Conservation (phyloP, 1,139 yeast species). For the Debaryomycetaceae sp. region DNA sequence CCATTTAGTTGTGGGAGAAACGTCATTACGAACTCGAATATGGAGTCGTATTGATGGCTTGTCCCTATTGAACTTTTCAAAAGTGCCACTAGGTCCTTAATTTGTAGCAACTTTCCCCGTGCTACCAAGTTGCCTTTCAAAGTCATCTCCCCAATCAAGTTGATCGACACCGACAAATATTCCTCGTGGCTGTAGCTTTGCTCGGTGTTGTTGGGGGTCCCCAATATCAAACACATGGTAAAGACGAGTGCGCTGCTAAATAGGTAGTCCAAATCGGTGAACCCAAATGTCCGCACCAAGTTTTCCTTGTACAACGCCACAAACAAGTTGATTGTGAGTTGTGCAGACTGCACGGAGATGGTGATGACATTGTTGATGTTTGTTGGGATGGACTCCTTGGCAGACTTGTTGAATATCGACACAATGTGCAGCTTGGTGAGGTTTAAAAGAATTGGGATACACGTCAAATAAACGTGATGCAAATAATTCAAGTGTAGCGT, state of each 20-base stretch:
- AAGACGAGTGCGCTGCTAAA: conserved; percentile 20
- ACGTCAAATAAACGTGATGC: conserved; percentile 25
- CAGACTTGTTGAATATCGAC: conserved; percentile 1
- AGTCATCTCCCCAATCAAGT: conserved; percentile 20
- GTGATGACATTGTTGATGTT: conserved; percentile 19
- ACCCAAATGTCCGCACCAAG: conserved; percentile 21
- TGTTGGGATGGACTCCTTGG: conserved; percentile 15
- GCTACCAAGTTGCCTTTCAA: conserved; percentile 23
- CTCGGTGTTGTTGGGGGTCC: conserved; percentile 8
- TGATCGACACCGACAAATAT: conserved; percentile 17
- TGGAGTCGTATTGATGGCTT: background rate
- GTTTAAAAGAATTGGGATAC: conserved; percentile 24
- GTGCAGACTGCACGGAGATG: conserved; percentile 20
- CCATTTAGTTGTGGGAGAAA: too few species aligned
- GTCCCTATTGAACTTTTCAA: conserved; percentile 8
- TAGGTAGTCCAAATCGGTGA: conserved; percentile 25
- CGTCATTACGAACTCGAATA: background rate
- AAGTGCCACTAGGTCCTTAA: conserved; percentile 14
- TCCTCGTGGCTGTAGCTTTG: conserved; percentile 15
- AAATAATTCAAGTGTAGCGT: conserved; percentile 26
- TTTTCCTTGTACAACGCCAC: conserved; percentile 17
- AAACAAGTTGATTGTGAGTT: conserved; percentile 23
- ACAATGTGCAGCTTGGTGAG: conserved; percentile 10
- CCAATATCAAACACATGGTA: conserved; percentile 19
- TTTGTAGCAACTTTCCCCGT: conserved; percentile 19